Percentiles rank a stretch among this genome's conserved stretches.
These are phyloP conservation scores for Nakazawaea peltata DNA, from an alignment of 805 yeast genomes.

Conservation along the genomic window DNA sequence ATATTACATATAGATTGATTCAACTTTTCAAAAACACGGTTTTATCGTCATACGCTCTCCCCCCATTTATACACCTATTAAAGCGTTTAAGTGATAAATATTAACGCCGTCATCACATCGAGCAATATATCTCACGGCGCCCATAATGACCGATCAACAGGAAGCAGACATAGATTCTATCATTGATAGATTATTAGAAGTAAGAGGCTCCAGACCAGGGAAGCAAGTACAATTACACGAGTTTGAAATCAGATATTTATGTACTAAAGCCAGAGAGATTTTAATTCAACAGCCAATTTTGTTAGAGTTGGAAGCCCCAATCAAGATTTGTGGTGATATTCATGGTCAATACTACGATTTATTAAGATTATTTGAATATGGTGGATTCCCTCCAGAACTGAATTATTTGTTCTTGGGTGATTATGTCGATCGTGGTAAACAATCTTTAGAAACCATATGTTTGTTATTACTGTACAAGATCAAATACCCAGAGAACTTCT, in stretches of 20 bases:
- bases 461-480: slow-evolving; percentile 90
- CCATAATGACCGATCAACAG: slow-evolving; percentile 22
- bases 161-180: slow-evolving; percentile 96
- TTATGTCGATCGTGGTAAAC: slow-evolving; percentile 98
- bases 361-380: slow-evolving; percentile 91
- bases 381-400: slow-evolving; percentile 99
- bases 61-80: too few species aligned
- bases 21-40: too few species aligned
- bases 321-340: slow-evolving; percentile 95
- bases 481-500: slow-evolving; percentile 96
- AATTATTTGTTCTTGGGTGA: slow-evolving; percentile 94
- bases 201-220: slow-evolving; percentile 97
- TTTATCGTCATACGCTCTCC: too few species aligned
- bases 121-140: too few species aligned
- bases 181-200: slow-evolving; percentile 93
- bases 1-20: too few species aligned
- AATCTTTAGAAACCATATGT: slow-evolving; percentile 93
- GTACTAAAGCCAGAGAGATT: slow-evolving; percentile 97
- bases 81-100: too few species aligned
- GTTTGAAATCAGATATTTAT: slow-evolving; percentile 87
- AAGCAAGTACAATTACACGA: slow-evolving; percentile 92
- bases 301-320: slow-evolving; percentile 94
- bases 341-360: slow-evolving; percentile 98
- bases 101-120: too few species aligned
- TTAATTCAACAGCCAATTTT: slow-evolving; percentile 96